Evolutionary conservation across 164 flowering plant species (phyloP).

Genomic region (Brasenia schreberi): DNA sequence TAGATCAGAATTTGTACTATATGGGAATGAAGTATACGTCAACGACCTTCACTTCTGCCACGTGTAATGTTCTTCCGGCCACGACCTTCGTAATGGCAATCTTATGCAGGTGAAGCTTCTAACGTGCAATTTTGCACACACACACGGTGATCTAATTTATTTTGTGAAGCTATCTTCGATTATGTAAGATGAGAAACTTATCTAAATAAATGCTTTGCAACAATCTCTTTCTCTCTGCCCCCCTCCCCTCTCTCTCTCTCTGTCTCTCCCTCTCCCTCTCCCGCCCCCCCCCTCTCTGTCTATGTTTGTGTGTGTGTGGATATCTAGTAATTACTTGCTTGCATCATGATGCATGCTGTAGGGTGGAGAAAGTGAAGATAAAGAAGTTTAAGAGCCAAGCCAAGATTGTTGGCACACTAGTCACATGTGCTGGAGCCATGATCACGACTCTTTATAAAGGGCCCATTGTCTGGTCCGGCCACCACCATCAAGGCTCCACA

Average conservation of each 20-base stretch:
- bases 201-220: no score
- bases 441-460: conserved; percentile 91
- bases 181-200: no score
- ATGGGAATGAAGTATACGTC: conserved; percentile 64
- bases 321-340: no score
- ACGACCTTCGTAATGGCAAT: conserved; percentile 80
- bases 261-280: no score
- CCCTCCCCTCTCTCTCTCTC: no score
- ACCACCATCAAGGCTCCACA: not conserved
- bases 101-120: conserved; percentile 43
- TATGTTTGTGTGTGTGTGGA: no score
- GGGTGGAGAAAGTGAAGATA: conserved; percentile 63
- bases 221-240: no score
- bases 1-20: conserved; percentile 77
- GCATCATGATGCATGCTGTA: conserved; percentile 7
- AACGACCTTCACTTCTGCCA: conserved; percentile 67
- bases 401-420: conserved; percentile 61
- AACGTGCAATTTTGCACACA: not conserved
- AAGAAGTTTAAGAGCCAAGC: conserved; percentile 48
- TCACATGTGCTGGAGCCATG: conserved; percentile 70
- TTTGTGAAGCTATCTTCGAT: no score
- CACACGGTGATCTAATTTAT: no score
- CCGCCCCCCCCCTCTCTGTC: no score
- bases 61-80: conserved; percentile 61
- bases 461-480: conserved; percentile 25